Evolutionary conservation across 306 rosid species (phyloP), one percentile per base, ranked within the genome.

Genomic region (Abrus precatorius): DNA sequence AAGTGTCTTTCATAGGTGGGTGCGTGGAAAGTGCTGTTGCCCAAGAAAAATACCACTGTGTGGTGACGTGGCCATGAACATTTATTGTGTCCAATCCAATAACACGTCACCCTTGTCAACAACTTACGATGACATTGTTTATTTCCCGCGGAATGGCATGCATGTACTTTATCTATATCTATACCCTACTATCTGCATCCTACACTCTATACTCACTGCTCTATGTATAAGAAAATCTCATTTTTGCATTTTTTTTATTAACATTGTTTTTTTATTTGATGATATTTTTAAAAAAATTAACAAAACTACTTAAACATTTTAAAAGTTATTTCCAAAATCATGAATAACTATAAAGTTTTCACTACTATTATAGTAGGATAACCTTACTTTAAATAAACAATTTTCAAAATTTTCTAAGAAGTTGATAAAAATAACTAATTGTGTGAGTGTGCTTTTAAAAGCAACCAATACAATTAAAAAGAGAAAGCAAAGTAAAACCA

Each of bases 1-100:
- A 77, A 57, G 69, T 81, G 81, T 77, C 56, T 2, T 9, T 9
- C 13, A 4, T 34, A 12, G 57, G 75, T 66, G 80, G 75, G 32
- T 69, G 84, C 74, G 78, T 84, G 82, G 84, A 80, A 79, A 84
- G 79, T 75, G 87, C 5, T 5, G 53, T 80, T 71, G 55, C 5
- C 30, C 34, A 65, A 40, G 56, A 1, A 47, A 40, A 33, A 29
- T 2, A 5, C 52, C 11, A 5, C 9, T 14, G 40, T 36, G 40
- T 36, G 1, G 2, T 30, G 79, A 80, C 47, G 78, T 76, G 82
- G 82, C 73, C 0, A 28, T 10, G 33, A 44, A 29, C 44, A n/a
- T 64, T n/a, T 36, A 76, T 33, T 48, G 30, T 12, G 67, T 48
- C 62, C 61, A 64, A 55, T 5, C 5, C 55, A 28, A 41, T 2